phyloP scores from a whole-genome alignment of 768 basidiomycete genomes.

The Pisolithus tinctorius region DNA sequence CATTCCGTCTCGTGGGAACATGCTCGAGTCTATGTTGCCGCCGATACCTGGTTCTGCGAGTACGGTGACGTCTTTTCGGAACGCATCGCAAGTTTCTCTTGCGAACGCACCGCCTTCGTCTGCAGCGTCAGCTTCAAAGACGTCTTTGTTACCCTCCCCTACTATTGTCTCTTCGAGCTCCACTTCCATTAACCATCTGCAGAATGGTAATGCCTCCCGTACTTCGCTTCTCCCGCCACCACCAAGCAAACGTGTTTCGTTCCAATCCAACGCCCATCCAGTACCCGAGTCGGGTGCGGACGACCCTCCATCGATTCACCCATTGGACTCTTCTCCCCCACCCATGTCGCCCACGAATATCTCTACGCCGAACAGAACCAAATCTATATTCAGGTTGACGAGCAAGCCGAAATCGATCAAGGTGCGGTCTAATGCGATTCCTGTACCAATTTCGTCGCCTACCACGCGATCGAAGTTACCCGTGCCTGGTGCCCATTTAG shows the following conservation, averaged over 20 bases:
- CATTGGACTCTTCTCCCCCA: background rate
- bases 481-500: background rate
- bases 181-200: background rate
- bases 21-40: constrained; percentile 9
- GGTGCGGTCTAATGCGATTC: constrained; percentile 1
- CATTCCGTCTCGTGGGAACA: constrained; percentile 16
- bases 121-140: constrained; percentile 13
- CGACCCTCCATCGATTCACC: constrained; percentile 6
- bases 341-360: background rate
- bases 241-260: constrained; percentile 20
- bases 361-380: constrained; percentile 11
- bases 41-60: constrained; percentile 26
- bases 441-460: background rate
- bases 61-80: constrained; percentile 19
- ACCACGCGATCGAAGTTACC: constrained; percentile 13
- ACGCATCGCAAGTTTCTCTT: constrained; percentile 17
- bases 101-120: background rate
- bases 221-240: constrained; percentile 19
- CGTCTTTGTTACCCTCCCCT: constrained; percentile 6
- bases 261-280: constrained; percentile 15
- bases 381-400: constrained; percentile 25
- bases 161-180: background rate
- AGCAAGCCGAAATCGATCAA: constrained; percentile 20
- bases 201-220: constrained; percentile 10
- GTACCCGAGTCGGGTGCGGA: constrained; percentile 6